Percentiles rank a stretch among this genome's conserved stretches.
These are phyloP conservation scores for Coemansia sp. DNA, from an alignment of 192 early-diverging fungal genomes.

Conservation along the genomic window DNA sequence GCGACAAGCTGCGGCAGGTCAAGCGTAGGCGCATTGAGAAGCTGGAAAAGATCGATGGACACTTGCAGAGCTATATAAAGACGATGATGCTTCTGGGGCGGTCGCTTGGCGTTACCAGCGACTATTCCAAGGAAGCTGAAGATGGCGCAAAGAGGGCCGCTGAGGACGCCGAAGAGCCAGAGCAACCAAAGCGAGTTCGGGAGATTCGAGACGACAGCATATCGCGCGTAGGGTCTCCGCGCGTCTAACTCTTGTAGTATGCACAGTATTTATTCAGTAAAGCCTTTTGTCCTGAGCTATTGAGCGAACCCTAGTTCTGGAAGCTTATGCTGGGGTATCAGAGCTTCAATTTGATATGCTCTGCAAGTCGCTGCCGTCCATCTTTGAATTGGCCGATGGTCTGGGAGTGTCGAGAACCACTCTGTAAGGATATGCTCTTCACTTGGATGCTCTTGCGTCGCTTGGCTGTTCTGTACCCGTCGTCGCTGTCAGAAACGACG, in stretches of 20 bases:
- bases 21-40: conserved; percentile 48
- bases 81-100: conserved; percentile 26
- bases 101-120: conserved; percentile 14
- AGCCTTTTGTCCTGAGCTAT: not conserved
- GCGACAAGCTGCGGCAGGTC: conserved; percentile 35
- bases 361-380: conserved; percentile 40
- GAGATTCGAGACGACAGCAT: conserved; percentile 24
- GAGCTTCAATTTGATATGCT: conserved; percentile 52
- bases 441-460: conserved; percentile 12
- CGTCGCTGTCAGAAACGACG: conserved; percentile 41
- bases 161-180: conserved; percentile 24
- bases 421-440: not conserved
- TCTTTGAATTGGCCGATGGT: conserved; percentile 12
- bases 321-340: too few species aligned
- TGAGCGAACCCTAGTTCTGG: too few species aligned
- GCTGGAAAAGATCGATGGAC: conserved; percentile 45
- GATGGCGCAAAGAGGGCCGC: conserved; percentile 7
- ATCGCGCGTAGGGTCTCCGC: conserved; percentile 40
- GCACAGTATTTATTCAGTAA: not conserved
- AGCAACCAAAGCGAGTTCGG: conserved; percentile 20
- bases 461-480: conserved; percentile 2
- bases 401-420: not conserved
- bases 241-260: conserved; percentile 5
- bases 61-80: conserved; percentile 42
- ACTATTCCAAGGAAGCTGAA: conserved; percentile 7